Percentiles rank a stretch among this genome's conserved stretches.
These are phyloP conservation scores for Lecanicillium sp. DNA, from an alignment of 2,329 filamentous ascomycete species.

Conservation along the genomic window DNA sequence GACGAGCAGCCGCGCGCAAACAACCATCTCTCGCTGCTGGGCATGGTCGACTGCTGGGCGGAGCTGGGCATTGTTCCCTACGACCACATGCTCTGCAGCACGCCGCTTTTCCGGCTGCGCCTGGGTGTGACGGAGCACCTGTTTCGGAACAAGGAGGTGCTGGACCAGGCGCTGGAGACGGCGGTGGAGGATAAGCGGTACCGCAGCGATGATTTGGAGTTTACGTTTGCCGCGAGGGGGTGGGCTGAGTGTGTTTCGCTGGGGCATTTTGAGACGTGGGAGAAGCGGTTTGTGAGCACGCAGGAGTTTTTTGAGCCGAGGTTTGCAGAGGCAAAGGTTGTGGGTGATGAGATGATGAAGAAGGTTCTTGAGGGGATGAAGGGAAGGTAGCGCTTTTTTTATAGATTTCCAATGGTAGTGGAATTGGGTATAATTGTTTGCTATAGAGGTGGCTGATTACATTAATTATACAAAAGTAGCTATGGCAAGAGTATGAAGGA, in stretches of 20 bases:
- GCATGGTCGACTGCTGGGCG: slow-evolving; percentile 98
- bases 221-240: slow-evolving; percentile 90
- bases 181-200: slow-evolving; percentile 87
- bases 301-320: slow-evolving; percentile 86
- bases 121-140: slow-evolving; percentile 95
- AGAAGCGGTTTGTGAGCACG: slow-evolving; percentile 82
- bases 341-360: slow-evolving; percentile 96
- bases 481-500: not conserved
- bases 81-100: slow-evolving; percentile 99
- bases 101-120: slow-evolving; percentile 92
- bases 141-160: slow-evolving; percentile 71
- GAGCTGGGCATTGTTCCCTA: slow-evolving; percentile 90
- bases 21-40: slow-evolving; percentile 86
- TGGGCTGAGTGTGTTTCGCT: slow-evolving; percentile 93
- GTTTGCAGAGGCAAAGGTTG: slow-evolving; percentile 75
- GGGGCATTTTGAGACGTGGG: slow-evolving; percentile 88
- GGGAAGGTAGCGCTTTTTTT: too few species aligned
- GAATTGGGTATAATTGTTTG: not conserved
- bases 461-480: not conserved
- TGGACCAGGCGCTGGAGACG: slow-evolving; percentile 78
- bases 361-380: slow-evolving; percentile 76
- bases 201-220: slow-evolving; percentile 91
- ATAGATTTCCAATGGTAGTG: too few species aligned
- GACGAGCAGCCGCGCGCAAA: slow-evolving; percentile 57
- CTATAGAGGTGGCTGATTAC: too few species aligned